A percentile compares a stretch with the other conserved stretches of the same genome.
These are phyloP conservation scores for Amanita subjunquillea DNA, from an alignment of 768 basidiomycete species.

Conservation along the genomic window DNA sequence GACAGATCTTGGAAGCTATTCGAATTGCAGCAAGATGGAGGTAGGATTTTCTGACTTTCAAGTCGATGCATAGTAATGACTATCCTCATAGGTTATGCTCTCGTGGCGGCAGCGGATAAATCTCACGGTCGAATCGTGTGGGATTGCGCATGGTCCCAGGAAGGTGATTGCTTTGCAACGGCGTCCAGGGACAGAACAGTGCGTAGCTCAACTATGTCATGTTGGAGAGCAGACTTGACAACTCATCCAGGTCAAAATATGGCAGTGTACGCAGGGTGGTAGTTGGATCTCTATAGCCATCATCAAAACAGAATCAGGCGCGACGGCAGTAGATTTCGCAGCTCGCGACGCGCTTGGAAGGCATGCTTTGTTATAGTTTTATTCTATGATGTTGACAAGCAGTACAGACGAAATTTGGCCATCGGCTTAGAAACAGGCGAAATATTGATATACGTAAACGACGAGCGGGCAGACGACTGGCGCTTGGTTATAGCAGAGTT, in stretches of 20 bases:
- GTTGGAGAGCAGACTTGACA: not conserved
- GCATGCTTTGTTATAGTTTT: conserved; percentile 21
- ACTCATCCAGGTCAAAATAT: conserved; percentile 65
- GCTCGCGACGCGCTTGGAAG: conserved; percentile 16
- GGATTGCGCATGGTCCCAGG: conserved; percentile 84
- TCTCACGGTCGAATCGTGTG: conserved; percentile 90
- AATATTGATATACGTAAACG: conserved; percentile 50
- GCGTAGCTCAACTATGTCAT: conserved; percentile 11
- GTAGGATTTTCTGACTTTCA: conserved; percentile 17
- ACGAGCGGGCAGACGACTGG: conserved; percentile 2
- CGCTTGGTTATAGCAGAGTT: not conserved
- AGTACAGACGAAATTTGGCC: conserved; percentile 45
- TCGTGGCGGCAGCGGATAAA: conserved; percentile 55
- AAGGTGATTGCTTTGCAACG: conserved; percentile 78
- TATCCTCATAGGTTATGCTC: conserved; percentile 38
- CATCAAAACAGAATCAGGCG: conserved; percentile 65
- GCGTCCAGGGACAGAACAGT: conserved; percentile 95
- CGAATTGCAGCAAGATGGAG: conserved; percentile 31
- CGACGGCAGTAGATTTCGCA: conserved; percentile 70
- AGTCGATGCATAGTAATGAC: not conserved
- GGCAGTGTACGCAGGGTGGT: conserved; percentile 35
- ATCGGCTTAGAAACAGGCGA: conserved; percentile 80
- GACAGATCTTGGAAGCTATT: conserved; percentile 91
- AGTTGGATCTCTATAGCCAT: conserved; percentile 52
- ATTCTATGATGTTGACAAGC: not conserved